Evolutionary conservation across 257 asterid genomes (phyloP).

Genomic region (Nicotiana benthamiana): DNA sequence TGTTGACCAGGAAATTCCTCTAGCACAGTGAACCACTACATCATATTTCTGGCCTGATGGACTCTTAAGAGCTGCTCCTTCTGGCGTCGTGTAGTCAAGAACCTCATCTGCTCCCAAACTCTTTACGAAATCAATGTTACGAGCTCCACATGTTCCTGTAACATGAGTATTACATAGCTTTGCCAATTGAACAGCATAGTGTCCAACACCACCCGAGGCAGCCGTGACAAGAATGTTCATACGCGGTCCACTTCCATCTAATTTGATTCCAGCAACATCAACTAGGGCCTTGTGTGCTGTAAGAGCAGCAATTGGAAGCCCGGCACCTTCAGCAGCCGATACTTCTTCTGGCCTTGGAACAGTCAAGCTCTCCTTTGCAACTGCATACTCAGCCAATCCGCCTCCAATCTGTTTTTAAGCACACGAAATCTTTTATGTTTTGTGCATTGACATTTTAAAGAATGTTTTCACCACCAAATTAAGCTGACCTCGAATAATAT

Average conservation of each 20-base stretch:
- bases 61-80: slow-evolving; percentile 58
- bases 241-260: slow-evolving; percentile 43
- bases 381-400: slow-evolving; percentile 52
- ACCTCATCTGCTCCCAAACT: slow-evolving; percentile 72
- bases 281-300: slow-evolving; percentile 59
- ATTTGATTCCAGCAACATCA: slow-evolving; percentile 37
- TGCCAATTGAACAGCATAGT: slow-evolving; percentile 62
- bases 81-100: slow-evolving; percentile 56
- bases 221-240: slow-evolving; percentile 58
- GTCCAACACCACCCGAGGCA: slow-evolving; percentile 69
- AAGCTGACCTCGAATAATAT: neutral
- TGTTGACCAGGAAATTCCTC: slow-evolving; percentile 45
- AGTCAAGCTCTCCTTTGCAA: slow-evolving; percentile 37
- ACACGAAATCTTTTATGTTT: neutral
- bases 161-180: slow-evolving; percentile 58
- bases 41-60: slow-evolving; percentile 60
- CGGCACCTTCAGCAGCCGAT: slow-evolving; percentile 56
- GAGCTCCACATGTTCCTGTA: slow-evolving; percentile 63
- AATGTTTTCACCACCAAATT: neutral
- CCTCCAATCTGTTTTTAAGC: slow-evolving; percentile 26
- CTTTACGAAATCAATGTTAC: slow-evolving; percentile 43
- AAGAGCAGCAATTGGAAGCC: slow-evolving; percentile 45
- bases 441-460: neutral
- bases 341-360: slow-evolving; percentile 46
- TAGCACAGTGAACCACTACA: slow-evolving; percentile 51